Evolutionary conservation across 441 rosid genomes (phyloP), one percentile per base, ranked within the genome.

Genomic region (Aleurites moluccanus): DNA sequence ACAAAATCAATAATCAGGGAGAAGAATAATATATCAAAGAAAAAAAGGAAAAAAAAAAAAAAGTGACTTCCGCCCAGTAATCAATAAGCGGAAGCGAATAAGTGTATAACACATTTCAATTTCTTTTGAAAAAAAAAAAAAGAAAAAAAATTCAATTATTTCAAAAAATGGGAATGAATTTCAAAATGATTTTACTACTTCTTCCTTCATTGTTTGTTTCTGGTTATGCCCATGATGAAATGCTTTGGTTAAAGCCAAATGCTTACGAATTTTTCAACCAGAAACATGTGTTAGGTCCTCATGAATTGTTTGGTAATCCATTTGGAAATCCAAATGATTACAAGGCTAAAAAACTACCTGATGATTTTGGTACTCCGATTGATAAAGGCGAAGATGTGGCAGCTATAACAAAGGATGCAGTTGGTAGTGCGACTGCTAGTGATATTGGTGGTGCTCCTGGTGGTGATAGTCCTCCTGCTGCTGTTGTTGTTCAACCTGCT

Each of bases 301-400:
- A 79, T 40, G 82, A 79, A 42, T 33, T 73, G 72, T 69, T 82
- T 33, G 80, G 82, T 11, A 28, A 82, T 68, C 82, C 80, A 3
- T 82, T 76, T 15, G 85, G 85, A 15, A 67, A 71, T 42, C 80
- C 85, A 1, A 6, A 73, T 2, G 80, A 76, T 65, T 79, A 47
- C 57, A 38, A 61, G 73, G 2, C 7, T 2, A 14, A 11, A 3
- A 13, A 10, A 4, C 28, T 75, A 25, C 75, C 79, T 1, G 53
- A 64, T 56, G 79, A 81, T 70, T 25, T 70, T 8, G 78, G 77
- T 33, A 52, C 77, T 18, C 59, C 70, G 0, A 3, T 72, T 15
- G 3, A 8, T 1, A 21, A 14, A 14, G 70, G 42, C 14, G 64
- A 60, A 10, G 64, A 60, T 60, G 38, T 60, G 14, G 64, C 64